Base-by-base conservation (phyloP, 352 stramenopile species). In the Globisporangium solare region DNA sequence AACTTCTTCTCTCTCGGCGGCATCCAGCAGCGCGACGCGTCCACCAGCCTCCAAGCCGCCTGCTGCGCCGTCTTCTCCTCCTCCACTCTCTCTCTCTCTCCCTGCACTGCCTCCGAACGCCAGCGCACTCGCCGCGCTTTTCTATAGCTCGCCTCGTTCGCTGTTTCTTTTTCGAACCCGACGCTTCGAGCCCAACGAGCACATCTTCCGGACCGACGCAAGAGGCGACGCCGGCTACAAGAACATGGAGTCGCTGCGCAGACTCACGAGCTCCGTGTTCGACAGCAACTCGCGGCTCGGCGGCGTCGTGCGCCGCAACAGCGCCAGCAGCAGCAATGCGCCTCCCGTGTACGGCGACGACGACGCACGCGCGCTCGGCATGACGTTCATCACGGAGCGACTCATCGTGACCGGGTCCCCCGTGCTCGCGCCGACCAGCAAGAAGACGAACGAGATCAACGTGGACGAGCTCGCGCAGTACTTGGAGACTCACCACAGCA, bases 391-490 rank as follows among this genome's bases (percentile, higher is more conserved):
- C 54, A 86, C 79, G 0, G 67, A 86, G 37, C 74, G 78, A 6
- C 61, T 94, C 14, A 50, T 90, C 22, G 79, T 91, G 14, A 64
- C 68, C 21, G 86, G 86, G 15, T 73, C 70, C 40, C 83, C 86
- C 0, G 68, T 76, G 17, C 49, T 75, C 40, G 68, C 54, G 4
- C 61, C 79, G 8, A 92, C 84, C 1, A 71, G 89, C 62, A 88
- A 86, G 66, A 88, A 89, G 54, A 66, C 56, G 35, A 89, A 92
- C 51, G 59, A 77, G 37, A 81, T 87, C 56, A 95, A 94, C 49
- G 73, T 67, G 2, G 66, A 79, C 45, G 83, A 94, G 55, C 67
- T 95, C 31, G 79, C 70, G 20, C 47, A 64, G 24, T 87, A 72
- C 58, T 55, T 94, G 18, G 79, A 92, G 31, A 51, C 58, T 1